Base-by-base conservation (phyloP, 2,329 filamentous ascomycete species). In the Akanthomyces muscarius region DNA sequence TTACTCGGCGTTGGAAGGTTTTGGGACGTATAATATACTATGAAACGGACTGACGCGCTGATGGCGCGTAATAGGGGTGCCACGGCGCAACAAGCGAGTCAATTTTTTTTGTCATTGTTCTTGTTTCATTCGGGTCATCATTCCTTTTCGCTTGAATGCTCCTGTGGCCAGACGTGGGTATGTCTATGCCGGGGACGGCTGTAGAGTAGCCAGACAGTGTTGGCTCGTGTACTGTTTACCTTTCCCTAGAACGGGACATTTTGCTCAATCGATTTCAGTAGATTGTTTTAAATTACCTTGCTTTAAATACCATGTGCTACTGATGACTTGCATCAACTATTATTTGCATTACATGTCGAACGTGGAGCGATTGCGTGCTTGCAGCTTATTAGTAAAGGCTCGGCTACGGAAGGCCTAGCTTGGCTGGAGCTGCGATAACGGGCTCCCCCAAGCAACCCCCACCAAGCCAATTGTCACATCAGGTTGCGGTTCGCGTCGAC, bases 351-450 rank as follows among this genome's bases (percentile, higher is more conserved):
- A 10, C 38, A 41, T 41, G 14, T 41, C 38, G 1, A 25, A 48
- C 50, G 41, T 53, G 41, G 50, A 45, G 36, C 16, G 50, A 61
- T 61, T 25, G 56, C 56, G 56, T 59, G 56, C 56, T 59, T 48
- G 44, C 23, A 42, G 25, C 36, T 21, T 28, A 51, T 23, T 44
- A 51, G n/a, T 52, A 52, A 38, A 21, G 42, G 21, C 45, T 51
- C 56, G 56, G 58, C 25, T 54, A 61, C 18, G 48, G 7, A 41
- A 53, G 58, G 58, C 41, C 45, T 28, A 56, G 25, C 23, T 47
- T 47, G 44, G 44, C 38, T 41, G 33, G 13, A 44, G 30, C 58
- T 61, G 58, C 58, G 58, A 61, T 61, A 54, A 53, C 58, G 58
- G 58, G n/a, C 38, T 44, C 38, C 36, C 36, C 23, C 16, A 41